Evolutionary conservation across 2,329 filamentous ascomycete species (phyloP).

Genomic region (Ceratocystis albifundus): DNA sequence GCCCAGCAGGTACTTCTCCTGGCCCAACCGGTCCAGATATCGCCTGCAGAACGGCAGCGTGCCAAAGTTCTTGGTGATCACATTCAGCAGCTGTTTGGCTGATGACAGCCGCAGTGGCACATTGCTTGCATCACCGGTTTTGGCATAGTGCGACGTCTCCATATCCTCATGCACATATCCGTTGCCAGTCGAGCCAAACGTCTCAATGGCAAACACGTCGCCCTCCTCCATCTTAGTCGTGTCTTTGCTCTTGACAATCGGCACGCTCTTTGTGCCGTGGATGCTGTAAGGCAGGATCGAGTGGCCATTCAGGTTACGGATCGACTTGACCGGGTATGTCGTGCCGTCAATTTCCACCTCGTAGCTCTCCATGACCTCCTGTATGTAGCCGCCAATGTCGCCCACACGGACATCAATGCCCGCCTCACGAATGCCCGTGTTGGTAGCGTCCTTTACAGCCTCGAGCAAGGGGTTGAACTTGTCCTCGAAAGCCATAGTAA

Average conservation of each 20-base stretch:
- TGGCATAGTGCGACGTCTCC: conserved; percentile 73
- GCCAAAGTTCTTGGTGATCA: conserved; percentile 84
- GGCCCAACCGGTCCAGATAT: conserved; percentile 74
- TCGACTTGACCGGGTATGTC: conserved; percentile 57
- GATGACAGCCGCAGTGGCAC: conserved; percentile 52
- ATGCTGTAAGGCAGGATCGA: conserved; percentile 67
- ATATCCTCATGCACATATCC: conserved; percentile 66
- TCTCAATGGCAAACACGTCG: conserved; percentile 72
- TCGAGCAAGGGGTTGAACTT: conserved; percentile 63
- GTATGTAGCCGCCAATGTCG: conserved; percentile 59
- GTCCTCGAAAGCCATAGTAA: conserved; percentile 65
- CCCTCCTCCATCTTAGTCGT: conserved; percentile 79
- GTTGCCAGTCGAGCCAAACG: conserved; percentile 69
- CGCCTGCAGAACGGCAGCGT: conserved; percentile 74
- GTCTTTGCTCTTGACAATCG: conserved; percentile 64
- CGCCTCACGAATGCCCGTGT: conserved; percentile 72
- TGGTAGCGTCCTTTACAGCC: conserved; percentile 64
- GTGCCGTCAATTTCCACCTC: conserved; percentile 59
- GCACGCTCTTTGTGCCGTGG: conserved; percentile 68
- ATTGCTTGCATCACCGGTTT: conserved; percentile 52
- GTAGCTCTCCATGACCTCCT: conserved; percentile 68
- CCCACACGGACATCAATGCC: conserved; percentile 69
- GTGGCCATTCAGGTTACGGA: conserved; percentile 63
- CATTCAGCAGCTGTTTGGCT: conserved; percentile 64
- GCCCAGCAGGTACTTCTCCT: conserved; percentile 77